Conservation (phyloP, 441 rosid species). For the Populus hybrid region DNA sequence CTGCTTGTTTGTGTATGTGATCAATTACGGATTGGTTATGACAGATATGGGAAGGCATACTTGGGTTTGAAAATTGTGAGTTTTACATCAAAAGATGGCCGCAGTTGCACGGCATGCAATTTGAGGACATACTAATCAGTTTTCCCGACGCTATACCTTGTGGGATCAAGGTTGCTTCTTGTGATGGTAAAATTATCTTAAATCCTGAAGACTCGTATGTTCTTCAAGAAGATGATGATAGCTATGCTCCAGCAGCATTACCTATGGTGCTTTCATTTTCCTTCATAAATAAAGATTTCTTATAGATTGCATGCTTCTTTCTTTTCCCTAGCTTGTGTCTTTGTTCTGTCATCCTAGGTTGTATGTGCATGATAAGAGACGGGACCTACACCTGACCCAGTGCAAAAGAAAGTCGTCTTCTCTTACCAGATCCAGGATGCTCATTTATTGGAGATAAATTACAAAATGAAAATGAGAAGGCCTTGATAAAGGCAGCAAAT, state of each 20-base stretch:
- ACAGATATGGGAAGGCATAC: slow-evolving; percentile 83
- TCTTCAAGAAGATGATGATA: slow-evolving; percentile 78
- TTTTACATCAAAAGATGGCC: slow-evolving; percentile 75
- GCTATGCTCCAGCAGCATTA: slow-evolving; percentile 56
- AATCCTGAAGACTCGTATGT: slow-evolving; percentile 64
- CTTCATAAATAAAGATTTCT: slow-evolving; percentile 18
- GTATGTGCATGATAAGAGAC: background rate
- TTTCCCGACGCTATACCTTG: slow-evolving; percentile 80
- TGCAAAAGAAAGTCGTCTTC: background rate
- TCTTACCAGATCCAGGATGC: background rate
- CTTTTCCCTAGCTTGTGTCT: background rate
- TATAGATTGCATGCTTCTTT: slow-evolving; percentile 1
- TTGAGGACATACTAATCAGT: slow-evolving; percentile 64
- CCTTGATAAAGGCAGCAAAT: background rate
- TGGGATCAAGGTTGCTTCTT: slow-evolving; percentile 69
- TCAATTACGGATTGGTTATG: slow-evolving; percentile 19
- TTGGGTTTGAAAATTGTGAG: slow-evolving; percentile 76
- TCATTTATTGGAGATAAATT: background rate
- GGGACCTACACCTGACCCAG: slow-evolving; percentile 8
- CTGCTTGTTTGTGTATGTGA: slow-evolving; percentile 11
- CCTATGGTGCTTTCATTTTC: slow-evolving; percentile 62
- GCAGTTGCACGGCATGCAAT: slow-evolving; percentile 56
- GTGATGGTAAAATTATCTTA: slow-evolving; percentile 61
- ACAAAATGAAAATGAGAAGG: background rate
- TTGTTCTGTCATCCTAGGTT: slow-evolving; percentile 1